Evolutionary conservation across 164 flowering plant genomes (phyloP).

Genomic region (Chimonanthus praecox): DNA sequence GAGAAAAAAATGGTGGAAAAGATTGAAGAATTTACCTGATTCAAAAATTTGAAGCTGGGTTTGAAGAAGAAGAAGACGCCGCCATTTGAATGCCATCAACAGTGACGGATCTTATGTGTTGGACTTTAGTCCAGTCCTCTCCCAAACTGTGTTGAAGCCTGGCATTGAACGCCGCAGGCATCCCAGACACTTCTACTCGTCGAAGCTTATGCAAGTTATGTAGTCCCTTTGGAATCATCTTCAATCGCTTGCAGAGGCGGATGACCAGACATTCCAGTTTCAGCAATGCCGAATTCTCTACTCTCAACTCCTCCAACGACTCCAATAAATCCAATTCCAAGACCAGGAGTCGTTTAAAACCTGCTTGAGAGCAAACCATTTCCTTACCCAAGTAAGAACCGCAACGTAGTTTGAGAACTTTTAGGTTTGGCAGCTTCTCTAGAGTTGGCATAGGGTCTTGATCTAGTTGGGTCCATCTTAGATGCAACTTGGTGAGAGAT

Average conservation of each 20-base stretch:
- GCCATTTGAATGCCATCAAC: too few species aligned
- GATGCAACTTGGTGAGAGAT: neutral
- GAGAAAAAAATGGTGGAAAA: too few species aligned
- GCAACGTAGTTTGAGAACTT: neutral
- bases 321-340: neutral
- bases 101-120: neutral
- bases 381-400: constrained; percentile 12
- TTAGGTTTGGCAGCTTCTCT: neutral
- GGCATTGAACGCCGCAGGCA: neutral
- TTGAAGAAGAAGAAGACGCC: too few species aligned
- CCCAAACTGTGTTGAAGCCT: neutral
- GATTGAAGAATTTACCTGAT: too few species aligned
- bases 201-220: constrained; percentile 16
- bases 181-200: neutral
- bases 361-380: neutral
- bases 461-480: neutral
- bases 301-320: neutral
- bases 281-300: neutral
- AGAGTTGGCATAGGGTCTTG: neutral
- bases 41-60: too few species aligned
- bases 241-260: constrained; percentile 9
- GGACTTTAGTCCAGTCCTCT: neutral
- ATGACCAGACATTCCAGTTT: neutral
- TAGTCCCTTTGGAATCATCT: constrained; percentile 27
- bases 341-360: neutral